A percentile compares a stretch with the other conserved stretches of the same genome.
Evolutionary conservation across 345 rosid genomes (phyloP).

Genomic region (Conringia planisiliqua): DNA sequence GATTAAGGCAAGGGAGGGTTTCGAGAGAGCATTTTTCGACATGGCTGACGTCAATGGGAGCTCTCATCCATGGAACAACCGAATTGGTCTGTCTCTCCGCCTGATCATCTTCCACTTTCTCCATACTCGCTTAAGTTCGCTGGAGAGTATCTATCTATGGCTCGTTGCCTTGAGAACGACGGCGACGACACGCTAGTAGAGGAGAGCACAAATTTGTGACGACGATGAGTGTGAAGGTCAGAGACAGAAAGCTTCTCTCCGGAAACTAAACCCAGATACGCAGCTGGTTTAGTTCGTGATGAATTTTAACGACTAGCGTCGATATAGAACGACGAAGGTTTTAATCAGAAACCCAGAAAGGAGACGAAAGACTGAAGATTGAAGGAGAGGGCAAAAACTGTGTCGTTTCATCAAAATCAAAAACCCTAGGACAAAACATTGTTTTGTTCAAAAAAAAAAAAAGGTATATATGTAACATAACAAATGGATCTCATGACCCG

Average conservation of each 20-base stretch:
- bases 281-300: background rate
- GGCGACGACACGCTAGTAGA: background rate
- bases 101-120: slow-evolving; percentile 28
- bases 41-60: slow-evolving; percentile 60
- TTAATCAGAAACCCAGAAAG: background rate
- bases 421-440: background rate
- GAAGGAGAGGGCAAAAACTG: background rate
- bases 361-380: background rate
- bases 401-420: background rate
- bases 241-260: background rate
- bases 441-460: no score
- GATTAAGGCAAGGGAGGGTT: slow-evolving; percentile 69
- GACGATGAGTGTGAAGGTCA: background rate
- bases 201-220: background rate
- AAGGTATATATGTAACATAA: no score
- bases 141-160: background rate
- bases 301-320: background rate
- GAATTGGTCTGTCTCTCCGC: slow-evolving; percentile 39
- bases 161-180: background rate
- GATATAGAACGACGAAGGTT: background rate
- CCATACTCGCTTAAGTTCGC: slow-evolving; percentile 2
- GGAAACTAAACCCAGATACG: background rate
- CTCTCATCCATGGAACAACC: slow-evolving; percentile 92
- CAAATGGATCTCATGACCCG: no score
- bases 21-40: slow-evolving; percentile 53